Conservation (phyloP, 2,329 filamentous ascomycete species). For the Colletotrichum eleusines region DNA sequence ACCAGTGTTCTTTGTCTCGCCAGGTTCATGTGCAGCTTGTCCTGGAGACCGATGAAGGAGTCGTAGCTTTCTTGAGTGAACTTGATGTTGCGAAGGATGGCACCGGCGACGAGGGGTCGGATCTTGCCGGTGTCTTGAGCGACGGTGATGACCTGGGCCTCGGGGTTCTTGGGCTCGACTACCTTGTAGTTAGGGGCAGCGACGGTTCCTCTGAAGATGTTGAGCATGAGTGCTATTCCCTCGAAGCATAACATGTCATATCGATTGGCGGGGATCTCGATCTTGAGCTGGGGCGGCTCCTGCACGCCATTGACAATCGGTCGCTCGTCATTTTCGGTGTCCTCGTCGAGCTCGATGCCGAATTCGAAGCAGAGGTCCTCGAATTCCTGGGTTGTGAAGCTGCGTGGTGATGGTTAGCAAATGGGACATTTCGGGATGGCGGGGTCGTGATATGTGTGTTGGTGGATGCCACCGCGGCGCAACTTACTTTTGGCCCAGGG, state of each 20-base stretch:
- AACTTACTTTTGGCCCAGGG: conserved; percentile 85
- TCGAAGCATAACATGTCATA: conserved; percentile 97
- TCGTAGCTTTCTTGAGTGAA: conserved; percentile 94
- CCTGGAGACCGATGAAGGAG: conserved; percentile 97
- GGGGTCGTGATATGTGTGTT: conserved; percentile 33
- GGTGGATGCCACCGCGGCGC: conserved; percentile 45
- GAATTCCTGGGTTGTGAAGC: conserved; percentile 93
- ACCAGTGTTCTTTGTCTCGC: conserved; percentile 93
- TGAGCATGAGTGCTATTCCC: conserved; percentile 94
- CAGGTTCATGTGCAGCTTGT: conserved; percentile 97
- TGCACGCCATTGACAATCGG: conserved; percentile 82
- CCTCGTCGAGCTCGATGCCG: conserved; percentile 97
- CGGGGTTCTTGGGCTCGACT: conserved; percentile 76
- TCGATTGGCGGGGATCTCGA: conserved; percentile 96
- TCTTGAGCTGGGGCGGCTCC: conserved; percentile 93
- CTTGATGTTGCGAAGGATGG: conserved; percentile 89
- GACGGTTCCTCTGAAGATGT: conserved; percentile 87
- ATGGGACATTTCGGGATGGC: conserved; percentile 38
- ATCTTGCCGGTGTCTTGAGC: conserved; percentile 80
- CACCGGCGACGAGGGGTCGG: conserved; percentile 88
- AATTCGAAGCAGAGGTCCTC: conserved; percentile 99
- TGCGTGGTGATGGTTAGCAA: conserved; percentile 51
- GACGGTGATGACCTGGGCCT: conserved; percentile 85
- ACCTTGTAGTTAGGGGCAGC: conserved; percentile 84
- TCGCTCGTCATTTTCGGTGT: conserved; percentile 82